Conservation (phyloP, 257 asterid genomes). For the Capsicum pubescens region DNA sequence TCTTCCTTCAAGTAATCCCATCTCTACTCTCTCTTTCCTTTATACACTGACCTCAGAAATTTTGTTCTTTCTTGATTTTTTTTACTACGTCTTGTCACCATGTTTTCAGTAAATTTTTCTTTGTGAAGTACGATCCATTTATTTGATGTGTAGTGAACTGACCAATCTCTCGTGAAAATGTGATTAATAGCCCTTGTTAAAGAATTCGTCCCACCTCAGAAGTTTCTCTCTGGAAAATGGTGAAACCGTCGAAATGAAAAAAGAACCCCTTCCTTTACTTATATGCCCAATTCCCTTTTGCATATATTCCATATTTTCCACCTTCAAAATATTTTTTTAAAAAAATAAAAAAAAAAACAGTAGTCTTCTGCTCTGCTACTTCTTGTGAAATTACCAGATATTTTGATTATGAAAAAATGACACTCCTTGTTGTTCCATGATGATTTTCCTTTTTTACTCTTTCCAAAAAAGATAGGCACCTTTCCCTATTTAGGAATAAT, state of each 20-base stretch:
- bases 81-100: neutral
- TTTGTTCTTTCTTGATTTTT: slow-evolving; percentile 7
- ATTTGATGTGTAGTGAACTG: neutral
- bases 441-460: neutral
- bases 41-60: neutral
- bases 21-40: neutral
- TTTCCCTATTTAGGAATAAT: too few species aligned
- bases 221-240: neutral
- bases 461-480: neutral
- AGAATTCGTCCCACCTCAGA: too few species aligned
- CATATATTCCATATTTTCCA: neutral
- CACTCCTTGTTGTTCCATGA: neutral
- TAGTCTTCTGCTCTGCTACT: neutral
- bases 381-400: neutral
- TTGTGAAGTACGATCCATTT: neutral
- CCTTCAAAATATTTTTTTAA: too few species aligned
- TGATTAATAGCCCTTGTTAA: neutral
- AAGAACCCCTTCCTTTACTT: neutral
- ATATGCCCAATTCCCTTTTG: neutral
- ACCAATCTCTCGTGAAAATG: neutral
- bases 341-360: neutral
- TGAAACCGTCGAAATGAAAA: too few species aligned
- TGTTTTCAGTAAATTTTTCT: neutral
- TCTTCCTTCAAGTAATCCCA: slow-evolving; percentile 57
- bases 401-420: neutral